Evolutionary conservation across 139 green algal species (phyloP), one percentile per base, ranked within the genome.

Genomic region (Chlamydomonas sphaeroides): DNA sequence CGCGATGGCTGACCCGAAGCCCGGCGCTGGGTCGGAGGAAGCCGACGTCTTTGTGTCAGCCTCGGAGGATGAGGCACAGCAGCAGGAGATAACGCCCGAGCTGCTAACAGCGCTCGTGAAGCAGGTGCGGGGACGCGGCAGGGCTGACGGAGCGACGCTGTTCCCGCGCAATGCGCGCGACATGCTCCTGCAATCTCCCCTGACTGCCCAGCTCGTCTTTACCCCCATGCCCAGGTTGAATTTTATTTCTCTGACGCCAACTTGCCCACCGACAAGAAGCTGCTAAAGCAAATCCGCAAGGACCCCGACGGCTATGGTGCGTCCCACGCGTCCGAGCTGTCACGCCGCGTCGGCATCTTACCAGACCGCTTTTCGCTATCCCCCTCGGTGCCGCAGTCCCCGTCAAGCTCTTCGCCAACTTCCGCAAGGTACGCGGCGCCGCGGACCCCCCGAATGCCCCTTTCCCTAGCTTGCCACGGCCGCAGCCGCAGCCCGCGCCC

Each of bases 201-300:
- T 33, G 20, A 7, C 35, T 30, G 18, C 23, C 38, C 26, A 4
- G n/a, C n/a, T n/a, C n/a, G n/a, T n/a, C n/a, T n/a, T n/a, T n/a
- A n/a, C n/a, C n/a, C 35, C 1, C 11, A 20, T 21, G 30, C 56
- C 21, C 88, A 96, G 88, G 86, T 96, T 23, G 92, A 95, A 83
- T 95, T 95, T 45, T 96, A 96, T 74, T 95, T 95, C 75, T 89
- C 80, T 57, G 92, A 96, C 48, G 84, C 87, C n/a, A 96, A 95
- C 80, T 88, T 95, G 39, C 91, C 92, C 4, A 94, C 90, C 0
- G 93, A 96, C 71, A 91, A 91, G 72, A 94, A 94, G 63, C 65
- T 96, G 32, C 80, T 95, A 0, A 93, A 94, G 70, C 85, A 92
- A 56, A 87, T 95, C 28, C 62, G 71, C 23, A 90, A 89, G 78